Evolutionary conservation across 495 filamentous ascomycete genomes (phyloP), one percentile per base, ranked within the genome.

Genomic region (Massariosphaeria phaeospora): DNA sequence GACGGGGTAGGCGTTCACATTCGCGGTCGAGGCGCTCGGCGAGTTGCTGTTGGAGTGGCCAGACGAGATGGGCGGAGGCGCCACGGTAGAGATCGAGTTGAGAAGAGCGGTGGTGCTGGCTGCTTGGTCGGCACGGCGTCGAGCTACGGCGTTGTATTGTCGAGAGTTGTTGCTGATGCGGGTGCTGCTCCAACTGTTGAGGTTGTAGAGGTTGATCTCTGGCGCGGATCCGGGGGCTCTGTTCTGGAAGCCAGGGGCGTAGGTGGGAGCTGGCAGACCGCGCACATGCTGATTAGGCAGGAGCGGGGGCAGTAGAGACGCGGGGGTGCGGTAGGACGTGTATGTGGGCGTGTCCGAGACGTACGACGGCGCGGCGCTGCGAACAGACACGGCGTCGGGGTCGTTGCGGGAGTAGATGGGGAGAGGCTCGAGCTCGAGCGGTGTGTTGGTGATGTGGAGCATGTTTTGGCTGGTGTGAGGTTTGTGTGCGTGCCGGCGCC

Each of bases 301-400:
- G 21, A 50, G 33, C 15, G 52, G 58, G 18, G 49, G 56, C 33
- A 60, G 51, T 11, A 48, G 57, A 21, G 42, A 57, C 15, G 24
- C 2, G 10, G 43, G 39, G n/a, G 45, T 45, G 2, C 55, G 34
- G 4, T 47, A 59, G 8, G 62, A 67, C 18, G 52, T 45, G 58
- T 69, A 67, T 1, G 67, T 63, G 10, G 67, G 67, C 0, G 57
- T 60, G n/a, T 64, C 64, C 15, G 67, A 68, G 56, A 65, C 63
- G 52, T 68, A 70, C 3, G 63, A 68, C 1, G 66, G 66, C 17
- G 67, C 66, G n/a, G 66, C 66, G 42, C 52, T 45, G 48, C 35
- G 63, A 35, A 67, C 63, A 2, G 65, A 67, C 35, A 49, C 40
- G 17, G 59, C 56, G 29, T 67, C 65, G 11, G 52, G 52, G 27